A percentile compares a stretch with the other conserved stretches of the same genome.
phyloP scores from a whole-genome alignment of 1,284 basidiomycete genomes.

The Ustilago esculenta region DNA sequence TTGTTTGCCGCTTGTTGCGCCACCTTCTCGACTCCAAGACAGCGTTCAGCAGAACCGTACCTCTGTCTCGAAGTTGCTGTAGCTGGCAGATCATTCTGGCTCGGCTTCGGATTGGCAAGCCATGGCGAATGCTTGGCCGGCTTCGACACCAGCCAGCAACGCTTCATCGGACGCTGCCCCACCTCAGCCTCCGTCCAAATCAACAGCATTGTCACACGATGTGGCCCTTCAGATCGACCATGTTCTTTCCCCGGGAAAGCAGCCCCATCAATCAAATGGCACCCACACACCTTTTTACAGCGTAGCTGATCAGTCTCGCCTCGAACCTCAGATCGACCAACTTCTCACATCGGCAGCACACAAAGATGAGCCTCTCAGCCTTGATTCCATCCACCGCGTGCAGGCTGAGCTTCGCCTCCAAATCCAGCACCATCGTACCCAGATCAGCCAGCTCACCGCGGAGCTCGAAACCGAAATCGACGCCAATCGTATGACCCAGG shows the following conservation, averaged over 20 bases:
- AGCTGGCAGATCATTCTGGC: too few species aligned
- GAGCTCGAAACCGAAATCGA: slow-evolving; percentile 45
- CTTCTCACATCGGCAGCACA: slow-evolving; percentile 19
- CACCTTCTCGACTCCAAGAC: too few species aligned
- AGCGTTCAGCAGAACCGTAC: too few species aligned
- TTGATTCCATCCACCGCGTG: slow-evolving; percentile 30
- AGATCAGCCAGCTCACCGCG: slow-evolving; percentile 21
- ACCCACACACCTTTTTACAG: background rate
- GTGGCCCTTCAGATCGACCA: slow-evolving; percentile 38
- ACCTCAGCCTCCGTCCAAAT: slow-evolving; percentile 11
- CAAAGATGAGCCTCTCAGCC: slow-evolving; percentile 24
- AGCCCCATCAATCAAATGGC: slow-evolving; percentile 6
- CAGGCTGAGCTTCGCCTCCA: slow-evolving; percentile 34
- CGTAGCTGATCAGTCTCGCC: slow-evolving; percentile 23
- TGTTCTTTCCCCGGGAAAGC: slow-evolving; percentile 10
- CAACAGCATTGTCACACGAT: slow-evolving; percentile 24
- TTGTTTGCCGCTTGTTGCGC: too few species aligned
- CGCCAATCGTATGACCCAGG: slow-evolving; percentile 40
- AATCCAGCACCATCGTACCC: slow-evolving; percentile 23
- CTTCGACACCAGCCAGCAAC: slow-evolving; percentile 7
- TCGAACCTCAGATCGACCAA: slow-evolving; percentile 31
- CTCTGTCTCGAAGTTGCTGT: too few species aligned
- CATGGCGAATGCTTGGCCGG: slow-evolving; percentile 17
- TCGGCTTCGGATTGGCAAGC: slow-evolving; percentile 1
- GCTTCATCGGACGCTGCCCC: slow-evolving; percentile 3